Percentiles rank a stretch among this genome's conserved stretches.
These are phyloP conservation scores for Aspergillus mulundensis DNA, from an alignment of 495 filamentous ascomycete genomes.

Conservation along the genomic window DNA sequence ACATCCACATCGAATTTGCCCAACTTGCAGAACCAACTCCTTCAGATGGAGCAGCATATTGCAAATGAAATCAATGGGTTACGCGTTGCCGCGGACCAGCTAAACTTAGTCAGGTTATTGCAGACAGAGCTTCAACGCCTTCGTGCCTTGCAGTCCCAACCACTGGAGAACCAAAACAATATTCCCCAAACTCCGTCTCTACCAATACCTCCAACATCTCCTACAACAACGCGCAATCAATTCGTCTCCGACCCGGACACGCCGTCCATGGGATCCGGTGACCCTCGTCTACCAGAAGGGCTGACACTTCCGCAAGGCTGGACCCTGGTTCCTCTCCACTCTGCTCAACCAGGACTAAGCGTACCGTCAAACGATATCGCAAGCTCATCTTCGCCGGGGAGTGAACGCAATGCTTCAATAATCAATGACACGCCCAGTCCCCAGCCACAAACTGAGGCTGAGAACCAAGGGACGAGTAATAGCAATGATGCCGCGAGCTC, in stretches of 20 bases:
- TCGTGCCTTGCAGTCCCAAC: conserved; percentile 40
- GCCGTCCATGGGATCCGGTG: conserved; percentile 56
- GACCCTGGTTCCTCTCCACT: conserved; percentile 66
- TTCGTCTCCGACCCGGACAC: conserved; percentile 30
- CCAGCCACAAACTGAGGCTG: neutral
- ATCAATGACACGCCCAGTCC: neutral
- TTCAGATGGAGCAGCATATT: conserved; percentile 62
- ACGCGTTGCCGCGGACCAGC: conserved; percentile 50
- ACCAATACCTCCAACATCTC: conserved; percentile 21
- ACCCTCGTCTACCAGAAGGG: conserved; percentile 66
- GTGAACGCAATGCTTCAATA: neutral
- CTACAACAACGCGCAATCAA: conserved; percentile 22
- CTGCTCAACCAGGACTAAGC: conserved; percentile 29
- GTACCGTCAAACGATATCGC: conserved; percentile 1
- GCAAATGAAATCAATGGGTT: conserved; percentile 58
- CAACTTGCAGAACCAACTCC: conserved; percentile 52
- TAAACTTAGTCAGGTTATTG: conserved; percentile 52
- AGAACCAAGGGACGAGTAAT: neutral
- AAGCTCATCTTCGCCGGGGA: conserved; percentile 12
- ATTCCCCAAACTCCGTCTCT: conserved; percentile 18
- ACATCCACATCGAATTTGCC: conserved; percentile 16
- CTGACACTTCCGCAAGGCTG: conserved; percentile 71
- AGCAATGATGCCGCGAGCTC: neutral
- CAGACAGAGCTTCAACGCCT: conserved; percentile 62
- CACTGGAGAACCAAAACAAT: conserved; percentile 17